Evolutionary conservation across 2,329 filamentous ascomycete species (phyloP), one percentile per base, ranked within the genome.

Genomic region (Epichloe sylvatica): DNA sequence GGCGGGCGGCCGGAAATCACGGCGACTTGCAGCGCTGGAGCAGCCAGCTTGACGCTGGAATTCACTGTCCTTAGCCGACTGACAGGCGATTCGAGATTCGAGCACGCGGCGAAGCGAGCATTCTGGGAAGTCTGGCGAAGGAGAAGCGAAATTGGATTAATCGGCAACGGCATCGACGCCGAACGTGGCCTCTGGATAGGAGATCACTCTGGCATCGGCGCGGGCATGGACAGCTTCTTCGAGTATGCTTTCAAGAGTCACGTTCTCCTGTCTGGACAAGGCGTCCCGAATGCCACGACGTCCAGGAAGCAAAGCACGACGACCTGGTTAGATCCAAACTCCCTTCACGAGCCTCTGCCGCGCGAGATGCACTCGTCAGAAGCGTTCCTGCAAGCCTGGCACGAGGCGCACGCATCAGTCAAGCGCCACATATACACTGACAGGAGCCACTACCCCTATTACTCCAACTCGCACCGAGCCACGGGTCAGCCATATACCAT

Each of bases 51-150:
- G 25, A 87, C 96, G 3, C 76, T 98, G 1, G 92, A 98, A 62
- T 95, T 97, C 57, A 86, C 89, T 0, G 87, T 90, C 0, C 73
- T 98, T 44, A 96, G 89, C 60, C 80, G 92, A 23, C 72, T 98
- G 44, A 94, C 88, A 0, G 88, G 86, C 11, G 87, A 97, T 62
- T 70, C 76, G 9, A 80, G 86, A n/a, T 98, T 94, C 59, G 92
- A 98, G 65, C 80, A 85, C 60, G 75, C 86, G 15, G 91, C 87
- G 1, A 97, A 97, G 66, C 75, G 86, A 50, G 91, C 92, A 0
- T 98, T 98, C 60, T 96, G 91, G 89, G 85, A 90, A 23, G 87
- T 98, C n/a, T 98, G 92, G 92, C 74, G 83, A 41, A 76, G 86
- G 50, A 79, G 90, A 55, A 96, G 87, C 63, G 78, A 81, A 39